phyloP scores from a whole-genome alignment of 2,329 filamentous ascomycete genomes.

The Didymosphaeria variabile region DNA sequence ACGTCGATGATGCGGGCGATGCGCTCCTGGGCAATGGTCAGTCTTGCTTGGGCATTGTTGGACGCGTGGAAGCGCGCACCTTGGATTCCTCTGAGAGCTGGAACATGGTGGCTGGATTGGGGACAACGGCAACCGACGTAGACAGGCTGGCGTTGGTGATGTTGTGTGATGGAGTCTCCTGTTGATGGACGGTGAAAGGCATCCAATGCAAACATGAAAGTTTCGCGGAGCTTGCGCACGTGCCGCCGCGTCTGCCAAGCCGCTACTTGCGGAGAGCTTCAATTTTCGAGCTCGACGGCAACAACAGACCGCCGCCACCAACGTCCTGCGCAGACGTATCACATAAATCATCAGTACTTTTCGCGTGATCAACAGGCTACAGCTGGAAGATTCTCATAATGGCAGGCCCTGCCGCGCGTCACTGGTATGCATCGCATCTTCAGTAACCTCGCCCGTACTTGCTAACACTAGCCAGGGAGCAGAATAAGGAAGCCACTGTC shows the following conservation, averaged over 20 bases:
- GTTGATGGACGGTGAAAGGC: slow-evolving; percentile 14
- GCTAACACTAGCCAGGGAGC: slow-evolving; percentile 61
- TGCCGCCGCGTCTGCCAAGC: slow-evolving; percentile 22
- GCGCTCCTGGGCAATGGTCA: slow-evolving; percentile 75
- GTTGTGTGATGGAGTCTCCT: slow-evolving; percentile 14
- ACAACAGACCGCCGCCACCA: slow-evolving; percentile 4
- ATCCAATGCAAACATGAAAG: slow-evolving; percentile 11
- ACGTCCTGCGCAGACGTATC: background rate
- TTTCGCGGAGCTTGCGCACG: slow-evolving; percentile 22
- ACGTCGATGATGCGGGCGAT: slow-evolving; percentile 96
- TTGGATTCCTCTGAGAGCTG: slow-evolving; percentile 96
- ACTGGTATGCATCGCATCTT: slow-evolving; percentile 67
- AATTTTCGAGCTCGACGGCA: slow-evolving; percentile 13
- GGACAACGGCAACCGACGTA: slow-evolving; percentile 8
- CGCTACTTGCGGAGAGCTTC: slow-evolving; percentile 16
- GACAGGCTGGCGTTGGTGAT: slow-evolving; percentile 5
- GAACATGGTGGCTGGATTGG: slow-evolving; percentile 53
- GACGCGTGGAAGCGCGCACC: slow-evolving; percentile 60
- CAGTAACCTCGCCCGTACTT: background rate
- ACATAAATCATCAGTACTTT: background rate
- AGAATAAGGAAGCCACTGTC: slow-evolving; percentile 97
- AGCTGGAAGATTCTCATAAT: slow-evolving; percentile 55
- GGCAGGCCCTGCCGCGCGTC: slow-evolving; percentile 69
- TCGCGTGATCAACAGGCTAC: no score
- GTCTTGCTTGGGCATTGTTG: slow-evolving; percentile 12